Base-by-base conservation (phyloP, 495 filamentous ascomycete species). In the Tuber melanosporum region DNA sequence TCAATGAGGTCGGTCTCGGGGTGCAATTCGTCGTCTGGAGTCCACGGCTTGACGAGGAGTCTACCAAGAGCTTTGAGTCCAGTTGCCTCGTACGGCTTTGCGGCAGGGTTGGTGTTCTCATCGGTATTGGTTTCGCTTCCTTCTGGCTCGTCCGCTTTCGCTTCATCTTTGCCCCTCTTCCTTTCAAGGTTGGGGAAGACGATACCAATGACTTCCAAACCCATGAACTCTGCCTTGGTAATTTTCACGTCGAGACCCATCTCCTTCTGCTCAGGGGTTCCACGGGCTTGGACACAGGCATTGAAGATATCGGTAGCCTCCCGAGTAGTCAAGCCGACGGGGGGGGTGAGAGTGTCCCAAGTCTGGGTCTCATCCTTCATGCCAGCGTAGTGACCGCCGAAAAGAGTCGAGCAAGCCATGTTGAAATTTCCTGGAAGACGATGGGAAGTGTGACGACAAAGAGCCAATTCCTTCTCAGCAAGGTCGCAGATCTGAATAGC, bases 371-470 rank as follows among this genome's bases (percentile, higher is more conserved):
- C 77, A 45, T 88, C 84, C 77, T 83, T 85, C 41, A 87, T 86
- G 43, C 84, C 78, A 10, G 76, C 79, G 73, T 82, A 85, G 69
- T 76, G 77, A 15, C 85, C 84, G 32, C 80, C 83, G 43, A 81
- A 84, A n/a, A 85, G 77, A 9, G 82, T 85, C 32, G 84, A 84
- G 39, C 82, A 83, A 2, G 84, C 84, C 57, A 82, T 78, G 82
- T 96, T 94, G 87, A 97, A 97, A 70, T 85, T 79, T 8, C 94
- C 94, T 0, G 93, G 94, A 10, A 92, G 87, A 3, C 84, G 75
- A 3, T 76, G 71, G 3, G 86, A 83, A 26, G 91, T 82, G 19
- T 88, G 82, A 26, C 85, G 79, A 52, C 89, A 87, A 70, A 88
- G 85, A 79, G 88, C 88, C 17, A 94, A 83, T 83, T 98, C 93